phyloP scores from a whole-genome alignment of 1,284 basidiomycete species.

The Moesziomyces parantarcticus region DNA sequence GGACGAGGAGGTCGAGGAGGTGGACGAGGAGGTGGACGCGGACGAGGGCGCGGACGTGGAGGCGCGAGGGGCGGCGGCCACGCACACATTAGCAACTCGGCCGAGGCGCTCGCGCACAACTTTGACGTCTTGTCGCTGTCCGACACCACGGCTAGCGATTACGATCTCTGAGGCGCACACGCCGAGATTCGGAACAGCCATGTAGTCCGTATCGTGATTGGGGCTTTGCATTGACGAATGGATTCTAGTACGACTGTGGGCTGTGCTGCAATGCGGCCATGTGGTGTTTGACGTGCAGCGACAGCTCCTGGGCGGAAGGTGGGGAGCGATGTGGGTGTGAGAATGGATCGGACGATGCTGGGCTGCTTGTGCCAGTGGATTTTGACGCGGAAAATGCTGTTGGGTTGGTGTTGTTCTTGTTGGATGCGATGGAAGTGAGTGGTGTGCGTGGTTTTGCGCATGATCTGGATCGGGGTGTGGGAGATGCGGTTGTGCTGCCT shows the following conservation, averaged over 20 bases:
- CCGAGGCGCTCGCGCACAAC: too few relatives aligned
- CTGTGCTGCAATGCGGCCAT: conserved; percentile 38
- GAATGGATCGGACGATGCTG: conserved; percentile 17
- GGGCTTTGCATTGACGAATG: background rate
- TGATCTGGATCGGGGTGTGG: conserved; percentile 28
- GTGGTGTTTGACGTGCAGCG: conserved; percentile 31
- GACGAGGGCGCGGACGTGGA: too few relatives aligned
- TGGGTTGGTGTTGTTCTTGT: background rate
- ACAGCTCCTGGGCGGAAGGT: conserved; percentile 24
- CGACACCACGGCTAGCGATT: conserved; percentile 15
- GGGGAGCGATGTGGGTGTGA: conserved; percentile 12
- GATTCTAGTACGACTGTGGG: conserved; percentile 21
- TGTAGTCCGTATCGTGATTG: too few relatives aligned
- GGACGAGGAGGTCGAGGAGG: too few relatives aligned
- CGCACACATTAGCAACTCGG: too few relatives aligned
- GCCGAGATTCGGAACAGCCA: background rate
- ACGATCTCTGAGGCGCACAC: background rate
- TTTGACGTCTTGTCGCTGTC: conserved; percentile 29
- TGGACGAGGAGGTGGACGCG: too few relatives aligned
- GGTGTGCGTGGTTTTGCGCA: conserved; percentile 13
- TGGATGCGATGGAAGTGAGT: conserved; percentile 27
- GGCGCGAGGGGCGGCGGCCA: too few relatives aligned
- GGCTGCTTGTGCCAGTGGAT: background rate
- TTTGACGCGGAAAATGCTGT: background rate
- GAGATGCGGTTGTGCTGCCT: conserved; percentile 31